A percentile compares a stretch with the other conserved stretches of the same genome.
Conservation (phyloP, 2,329 filamentous ascomycete species). For the Exophiala oligosperma region DNA sequence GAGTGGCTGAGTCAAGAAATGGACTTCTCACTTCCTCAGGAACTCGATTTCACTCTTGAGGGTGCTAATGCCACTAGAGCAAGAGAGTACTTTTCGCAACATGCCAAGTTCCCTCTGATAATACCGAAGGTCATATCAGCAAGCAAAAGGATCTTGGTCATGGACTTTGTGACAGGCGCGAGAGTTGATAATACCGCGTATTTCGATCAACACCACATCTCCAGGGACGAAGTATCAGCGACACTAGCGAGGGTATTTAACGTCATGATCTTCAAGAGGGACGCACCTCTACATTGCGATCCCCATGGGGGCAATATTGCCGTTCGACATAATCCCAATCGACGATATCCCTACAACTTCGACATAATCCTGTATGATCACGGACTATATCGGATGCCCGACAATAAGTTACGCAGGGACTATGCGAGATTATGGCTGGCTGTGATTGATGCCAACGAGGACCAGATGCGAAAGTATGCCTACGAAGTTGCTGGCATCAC, state of each 20-base stretch:
- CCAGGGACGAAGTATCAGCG: conserved; percentile 92
- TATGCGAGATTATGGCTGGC: conserved; percentile 98
- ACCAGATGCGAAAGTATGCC: conserved; percentile 82
- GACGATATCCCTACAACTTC: conserved; percentile 70
- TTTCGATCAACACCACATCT: conserved; percentile 81
- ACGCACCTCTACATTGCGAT: conserved; percentile 91
- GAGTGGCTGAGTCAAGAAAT: conserved; percentile 95
- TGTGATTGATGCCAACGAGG: conserved; percentile 85
- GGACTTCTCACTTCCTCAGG: conserved; percentile 84
- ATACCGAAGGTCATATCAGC: conserved; percentile 91
- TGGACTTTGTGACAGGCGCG: conserved; percentile 86
- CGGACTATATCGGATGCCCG: conserved; percentile 92
- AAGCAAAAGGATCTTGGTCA: conserved; percentile 84
- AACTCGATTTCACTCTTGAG: conserved; percentile 86
- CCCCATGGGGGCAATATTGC: conserved; percentile 96
- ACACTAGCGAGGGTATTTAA: conserved; percentile 92
- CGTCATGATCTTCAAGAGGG: conserved; percentile 95
- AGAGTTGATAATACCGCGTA: conserved; percentile 87
- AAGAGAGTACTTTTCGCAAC: conserved; percentile 74
- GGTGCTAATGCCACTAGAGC: conserved; percentile 79
- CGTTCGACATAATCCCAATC: conserved; percentile 71
- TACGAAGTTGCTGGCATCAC: conserved; percentile 84
- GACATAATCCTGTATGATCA: conserved; percentile 97
- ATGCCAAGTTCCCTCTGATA: conserved; percentile 75
- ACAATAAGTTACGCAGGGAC: conserved; percentile 70